Evolutionary conservation across 2,329 filamentous ascomycete genomes (phyloP).

Genomic region (Penicillium sp.): DNA sequence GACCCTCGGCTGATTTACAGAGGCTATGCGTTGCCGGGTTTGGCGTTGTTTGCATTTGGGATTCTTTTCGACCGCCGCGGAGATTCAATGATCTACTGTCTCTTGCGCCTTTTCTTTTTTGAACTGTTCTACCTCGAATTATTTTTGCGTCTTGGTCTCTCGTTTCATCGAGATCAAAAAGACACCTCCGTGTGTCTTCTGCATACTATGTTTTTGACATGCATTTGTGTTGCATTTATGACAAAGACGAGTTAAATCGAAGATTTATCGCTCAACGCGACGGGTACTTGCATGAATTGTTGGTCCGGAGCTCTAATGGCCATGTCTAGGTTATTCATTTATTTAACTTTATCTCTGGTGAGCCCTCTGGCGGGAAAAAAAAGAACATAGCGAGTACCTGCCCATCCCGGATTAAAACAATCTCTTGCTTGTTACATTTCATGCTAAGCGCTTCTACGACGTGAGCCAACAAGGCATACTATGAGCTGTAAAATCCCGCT

Average conservation of each 20-base stretch:
- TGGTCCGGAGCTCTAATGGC: no score
- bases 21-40: constrained; percentile 1
- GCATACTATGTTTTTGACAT: constrained; percentile 20
- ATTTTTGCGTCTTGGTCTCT: neutral
- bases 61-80: neutral
- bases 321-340: no score
- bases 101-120: constrained; percentile 4
- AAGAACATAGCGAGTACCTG: no score
- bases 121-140: neutral
- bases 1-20: neutral
- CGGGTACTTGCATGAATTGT: neutral
- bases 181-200: constrained; percentile 6
- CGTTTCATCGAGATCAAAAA: constrained; percentile 5
- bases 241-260: constrained; percentile 23
- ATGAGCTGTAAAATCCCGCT: no score
- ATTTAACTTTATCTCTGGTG: no score
- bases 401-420: no score
- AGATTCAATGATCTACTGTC: neutral
- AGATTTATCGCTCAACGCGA: constrained; percentile 5
- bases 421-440: no score
- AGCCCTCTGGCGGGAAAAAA: no score
- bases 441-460: no score
- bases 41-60: constrained; percentile 10
- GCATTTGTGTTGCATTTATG: constrained; percentile 19
- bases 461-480: no score